These are phyloP conservation scores for Tetrapisispora fleetii DNA, from an alignment of 805 yeast genomes.

Conservation along the genomic window DNA sequence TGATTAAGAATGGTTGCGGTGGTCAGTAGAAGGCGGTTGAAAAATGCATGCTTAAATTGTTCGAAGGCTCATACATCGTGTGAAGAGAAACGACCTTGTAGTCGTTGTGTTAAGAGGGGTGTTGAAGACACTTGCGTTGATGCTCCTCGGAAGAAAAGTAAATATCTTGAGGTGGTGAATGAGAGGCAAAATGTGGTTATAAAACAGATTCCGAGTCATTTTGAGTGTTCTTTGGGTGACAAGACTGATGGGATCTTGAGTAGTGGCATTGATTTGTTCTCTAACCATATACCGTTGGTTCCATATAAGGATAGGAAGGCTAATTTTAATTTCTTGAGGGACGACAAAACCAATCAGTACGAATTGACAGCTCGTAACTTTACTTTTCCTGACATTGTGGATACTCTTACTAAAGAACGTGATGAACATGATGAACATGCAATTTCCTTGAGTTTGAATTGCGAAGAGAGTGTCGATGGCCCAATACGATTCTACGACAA, in stretches of 20 bases:
- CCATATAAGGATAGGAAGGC: constrained; percentile 14
- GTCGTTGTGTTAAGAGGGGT: constrained; percentile 64
- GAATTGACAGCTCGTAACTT: constrained; percentile 42
- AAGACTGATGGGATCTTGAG: constrained; percentile 19
- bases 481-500: constrained; percentile 9
- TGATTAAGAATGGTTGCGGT: background rate
- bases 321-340: constrained; percentile 22
- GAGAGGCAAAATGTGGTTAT: constrained; percentile 13
- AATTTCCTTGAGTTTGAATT: constrained; percentile 21
- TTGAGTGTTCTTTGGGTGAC: constrained; percentile 22
- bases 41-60: constrained; percentile 86
- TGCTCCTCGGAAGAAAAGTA: constrained; percentile 80
- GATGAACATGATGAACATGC: constrained; percentile 4
- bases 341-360: constrained; percentile 55
- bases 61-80: constrained; percentile 89
- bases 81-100: constrained; percentile 73
- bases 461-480: constrained; percentile 3
- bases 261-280: constrained; percentile 19
- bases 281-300: constrained; percentile 24
- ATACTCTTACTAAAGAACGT: background rate
- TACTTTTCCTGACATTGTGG: constrained; percentile 53
- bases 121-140: constrained; percentile 66
- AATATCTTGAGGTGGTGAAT: constrained; percentile 61
- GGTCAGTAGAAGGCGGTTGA: constrained; percentile 32
- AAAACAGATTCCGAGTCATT: constrained; percentile 15